Percentiles rank a stretch among this genome's conserved stretches.
Evolutionary conservation across 78 protist genomes (phyloP).

Genomic region (Guillardia theta): DNA sequence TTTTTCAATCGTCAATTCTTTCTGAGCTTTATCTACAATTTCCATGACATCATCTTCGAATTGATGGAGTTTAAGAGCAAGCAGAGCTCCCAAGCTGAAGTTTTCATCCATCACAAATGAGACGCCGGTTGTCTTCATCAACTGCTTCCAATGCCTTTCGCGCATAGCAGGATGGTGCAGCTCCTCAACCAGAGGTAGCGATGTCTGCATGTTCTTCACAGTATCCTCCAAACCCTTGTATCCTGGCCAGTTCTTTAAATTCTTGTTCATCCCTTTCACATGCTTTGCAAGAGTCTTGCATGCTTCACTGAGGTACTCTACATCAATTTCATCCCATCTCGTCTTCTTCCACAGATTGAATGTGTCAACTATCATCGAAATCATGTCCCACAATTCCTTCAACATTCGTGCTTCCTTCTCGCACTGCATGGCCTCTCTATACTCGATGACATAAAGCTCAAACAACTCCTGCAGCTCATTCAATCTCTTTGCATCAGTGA

Average conservation of each 20-base stretch:
- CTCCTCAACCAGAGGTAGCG: conserved; percentile 73
- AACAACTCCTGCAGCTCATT: conserved; percentile 62
- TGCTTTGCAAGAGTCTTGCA: conserved; percentile 47
- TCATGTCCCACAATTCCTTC: conserved; percentile 70
- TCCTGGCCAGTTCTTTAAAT: conserved; percentile 8
- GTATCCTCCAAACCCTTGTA: conserved; percentile 57
- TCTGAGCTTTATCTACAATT: conserved; percentile 61
- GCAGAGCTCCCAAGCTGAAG: conserved; percentile 64
- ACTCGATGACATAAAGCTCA: conserved; percentile 47
- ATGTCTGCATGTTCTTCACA: conserved; percentile 59
- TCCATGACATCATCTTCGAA: conserved; percentile 40
- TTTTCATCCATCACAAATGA: conserved; percentile 50
- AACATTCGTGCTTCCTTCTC: conserved; percentile 3
- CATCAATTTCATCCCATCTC: conserved; percentile 67
- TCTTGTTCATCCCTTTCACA: conserved; percentile 33
- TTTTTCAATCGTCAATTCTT: conserved; percentile 67
- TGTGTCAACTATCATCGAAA: conserved; percentile 32
- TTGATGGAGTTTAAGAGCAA: conserved; percentile 68
- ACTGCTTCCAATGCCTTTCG: conserved; percentile 86
- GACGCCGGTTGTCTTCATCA: conserved; percentile 60
- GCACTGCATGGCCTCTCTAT: conserved; percentile 46
- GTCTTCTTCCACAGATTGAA: conserved; percentile 51
- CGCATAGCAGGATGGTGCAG: conserved; percentile 76
- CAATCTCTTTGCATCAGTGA: not conserved
- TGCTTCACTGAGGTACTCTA: conserved; percentile 59